A percentile compares a stretch with the other conserved stretches of the same genome.
Conservation (phyloP, 768 basidiomycete species). For the Phylloporus sp. region DNA sequence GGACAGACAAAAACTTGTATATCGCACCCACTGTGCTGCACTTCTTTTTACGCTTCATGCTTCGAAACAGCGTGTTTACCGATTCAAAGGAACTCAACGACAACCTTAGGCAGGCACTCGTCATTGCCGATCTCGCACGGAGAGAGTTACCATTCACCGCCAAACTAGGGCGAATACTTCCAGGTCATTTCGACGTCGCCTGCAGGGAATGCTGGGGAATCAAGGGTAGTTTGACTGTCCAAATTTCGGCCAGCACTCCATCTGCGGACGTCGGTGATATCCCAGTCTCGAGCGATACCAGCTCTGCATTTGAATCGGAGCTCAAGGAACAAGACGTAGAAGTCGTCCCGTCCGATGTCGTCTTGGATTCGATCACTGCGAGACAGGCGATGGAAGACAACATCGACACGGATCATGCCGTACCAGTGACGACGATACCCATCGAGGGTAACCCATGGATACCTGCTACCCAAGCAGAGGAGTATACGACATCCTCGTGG, state of each 20-base stretch:
- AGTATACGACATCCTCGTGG: conserved; percentile 27
- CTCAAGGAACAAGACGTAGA: conserved; percentile 33
- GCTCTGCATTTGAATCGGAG: conserved; percentile 34
- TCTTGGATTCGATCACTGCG: conserved; percentile 27
- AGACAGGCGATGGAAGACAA: conserved; percentile 30
- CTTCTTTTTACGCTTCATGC: conserved; percentile 44
- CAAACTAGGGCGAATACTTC: conserved; percentile 34
- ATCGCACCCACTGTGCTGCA: conserved; percentile 39
- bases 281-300: background rate
- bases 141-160: conserved; percentile 41
- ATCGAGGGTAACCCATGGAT: conserved; percentile 23
- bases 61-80: conserved; percentile 39
- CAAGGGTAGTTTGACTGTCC: conserved; percentile 31
- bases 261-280: background rate
- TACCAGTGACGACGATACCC: conserved; percentile 17
- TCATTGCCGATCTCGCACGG: conserved; percentile 35
- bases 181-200: conserved; percentile 43
- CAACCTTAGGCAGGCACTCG: conserved; percentile 42
- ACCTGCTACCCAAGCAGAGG: conserved; percentile 19
- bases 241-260: conserved; percentile 10
- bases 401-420: conserved; percentile 14
- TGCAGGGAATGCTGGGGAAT: conserved; percentile 49
- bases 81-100: conserved; percentile 20
- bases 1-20: conserved; percentile 39
- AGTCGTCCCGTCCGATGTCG: conserved; percentile 17